These are phyloP conservation scores for Kodamaea sp. DNA, from an alignment of 1,139 yeast genomes.

Conservation along the genomic window DNA sequence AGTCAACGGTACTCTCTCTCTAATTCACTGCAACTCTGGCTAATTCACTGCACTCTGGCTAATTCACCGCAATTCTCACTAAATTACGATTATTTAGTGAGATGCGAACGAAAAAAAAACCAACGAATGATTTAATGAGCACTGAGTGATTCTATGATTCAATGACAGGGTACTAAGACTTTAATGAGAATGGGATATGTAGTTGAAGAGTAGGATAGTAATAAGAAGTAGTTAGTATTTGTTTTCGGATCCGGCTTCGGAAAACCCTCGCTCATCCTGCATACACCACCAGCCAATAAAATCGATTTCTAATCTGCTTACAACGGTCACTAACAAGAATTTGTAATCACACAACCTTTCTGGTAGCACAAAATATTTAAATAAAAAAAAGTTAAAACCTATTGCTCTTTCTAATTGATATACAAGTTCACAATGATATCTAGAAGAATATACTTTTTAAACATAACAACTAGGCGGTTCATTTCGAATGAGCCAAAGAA, in stretches of 20 bases:
- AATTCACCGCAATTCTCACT: too few species aligned
- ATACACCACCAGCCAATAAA: constrained; percentile 5
- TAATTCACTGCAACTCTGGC: too few species aligned
- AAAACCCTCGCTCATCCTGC: constrained; percentile 1
- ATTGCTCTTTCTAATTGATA: background rate
- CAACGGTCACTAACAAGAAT: constrained; percentile 5
- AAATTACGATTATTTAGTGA: too few species aligned
- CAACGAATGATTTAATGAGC: too few species aligned
- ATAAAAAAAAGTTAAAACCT: background rate
- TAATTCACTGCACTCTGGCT: too few species aligned
- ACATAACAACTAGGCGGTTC: constrained; percentile 17
- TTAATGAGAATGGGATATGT: too few species aligned
- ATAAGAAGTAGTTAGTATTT: too few species aligned
- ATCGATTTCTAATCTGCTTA: constrained; percentile 5
- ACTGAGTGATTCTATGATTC: too few species aligned
- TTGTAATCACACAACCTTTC: background rate
- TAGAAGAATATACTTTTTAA: constrained; percentile 14
- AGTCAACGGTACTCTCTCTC: too few species aligned
- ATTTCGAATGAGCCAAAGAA: constrained; percentile 28
- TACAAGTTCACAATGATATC: constrained; percentile 11
- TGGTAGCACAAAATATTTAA: background rate
- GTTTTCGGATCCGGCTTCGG: constrained; percentile 7
- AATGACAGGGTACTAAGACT: too few species aligned
- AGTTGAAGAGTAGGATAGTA: too few species aligned
- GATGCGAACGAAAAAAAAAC: too few species aligned